These are phyloP conservation scores for Russula vinacea DNA, from an alignment of 768 basidiomycete genomes.

Conservation along the genomic window DNA sequence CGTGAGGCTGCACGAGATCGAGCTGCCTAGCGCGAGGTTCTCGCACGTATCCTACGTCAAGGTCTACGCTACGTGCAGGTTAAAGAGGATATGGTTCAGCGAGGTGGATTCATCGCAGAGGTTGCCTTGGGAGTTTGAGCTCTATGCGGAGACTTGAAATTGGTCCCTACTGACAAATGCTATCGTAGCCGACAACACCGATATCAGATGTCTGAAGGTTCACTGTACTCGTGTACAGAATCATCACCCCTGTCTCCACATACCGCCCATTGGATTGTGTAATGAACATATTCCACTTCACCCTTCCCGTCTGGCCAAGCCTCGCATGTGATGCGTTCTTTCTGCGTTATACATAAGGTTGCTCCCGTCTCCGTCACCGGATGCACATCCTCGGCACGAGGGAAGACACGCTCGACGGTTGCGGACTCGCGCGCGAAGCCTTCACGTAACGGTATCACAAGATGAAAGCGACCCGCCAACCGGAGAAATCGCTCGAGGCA, in stretches of 20 bases:
- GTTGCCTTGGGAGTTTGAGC: slow-evolving; percentile 73
- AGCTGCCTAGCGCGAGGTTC: slow-evolving; percentile 52
- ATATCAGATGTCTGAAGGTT: neutral
- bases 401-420: slow-evolving; percentile 57
- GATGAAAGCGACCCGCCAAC: slow-evolving; percentile 53
- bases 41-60: slow-evolving; percentile 70
- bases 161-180: neutral
- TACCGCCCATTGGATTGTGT: slow-evolving; percentile 64
- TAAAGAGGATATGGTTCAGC: slow-evolving; percentile 75
- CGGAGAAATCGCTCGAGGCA: slow-evolving; percentile 42
- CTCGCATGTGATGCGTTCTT: slow-evolving; percentile 56
- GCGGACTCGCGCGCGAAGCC: slow-evolving; percentile 60
- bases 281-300: slow-evolving; percentile 68
- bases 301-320: slow-evolving; percentile 40
- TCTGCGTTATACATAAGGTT: slow-evolving; percentile 49
- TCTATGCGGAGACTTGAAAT: slow-evolving; percentile 44
- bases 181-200: neutral
- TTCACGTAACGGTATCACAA: slow-evolving; percentile 70
- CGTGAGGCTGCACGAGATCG: slow-evolving; percentile 30
- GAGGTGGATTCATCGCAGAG: slow-evolving; percentile 47
- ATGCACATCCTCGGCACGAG: slow-evolving; percentile 24
- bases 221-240: neutral
- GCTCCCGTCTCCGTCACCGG: slow-evolving; percentile 6
- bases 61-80: slow-evolving; percentile 73
- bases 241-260: slow-evolving; percentile 7